A percentile compares a stretch with the other conserved stretches of the same genome.
These are phyloP conservation scores for Carex parvula DNA, from an alignment of 176 grass and related monocot species.

Conservation along the genomic window DNA sequence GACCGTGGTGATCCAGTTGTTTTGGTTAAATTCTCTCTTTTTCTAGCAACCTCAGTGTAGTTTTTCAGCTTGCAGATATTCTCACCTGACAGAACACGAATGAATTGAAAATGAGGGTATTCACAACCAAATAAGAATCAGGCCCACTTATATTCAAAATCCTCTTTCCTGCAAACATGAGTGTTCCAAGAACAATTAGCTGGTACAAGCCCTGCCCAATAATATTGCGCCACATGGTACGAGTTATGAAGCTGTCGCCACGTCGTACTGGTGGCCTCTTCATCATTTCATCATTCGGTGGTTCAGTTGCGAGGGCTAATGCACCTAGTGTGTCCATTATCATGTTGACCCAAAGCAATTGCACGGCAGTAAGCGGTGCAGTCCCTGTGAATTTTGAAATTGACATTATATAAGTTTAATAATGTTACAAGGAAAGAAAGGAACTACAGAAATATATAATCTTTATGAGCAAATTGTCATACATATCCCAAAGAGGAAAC, in stretches of 20 bases:
- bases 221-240: slow-evolving; percentile 93
- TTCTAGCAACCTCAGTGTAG: neutral
- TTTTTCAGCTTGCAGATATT: neutral
- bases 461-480: neutral
- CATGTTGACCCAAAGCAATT: slow-evolving; percentile 98
- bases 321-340: slow-evolving; percentile 98
- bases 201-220: slow-evolving; percentile 88
- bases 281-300: slow-evolving; percentile 93
- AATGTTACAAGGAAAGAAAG: neutral
- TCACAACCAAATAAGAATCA: slow-evolving; percentile 56
- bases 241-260: slow-evolving; percentile 77
- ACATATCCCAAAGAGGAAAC: neutral
- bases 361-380: slow-evolving; percentile 88
- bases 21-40: neutral
- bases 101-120: slow-evolving; percentile 92
- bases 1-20: neutral
- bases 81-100: slow-evolving; percentile 96
- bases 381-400: slow-evolving; percentile 41
- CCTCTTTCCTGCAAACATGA: slow-evolving; percentile 61
- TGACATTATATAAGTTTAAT: neutral
- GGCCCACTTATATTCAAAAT: slow-evolving; percentile 59
- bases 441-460: neutral
- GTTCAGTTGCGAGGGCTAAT: slow-evolving; percentile 87
- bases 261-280: slow-evolving; percentile 56
- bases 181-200: slow-evolving; percentile 60